A percentile compares a stretch with the other conserved stretches of the same genome.
Evolutionary conservation across 2,329 filamentous ascomycete species (phyloP).

Genomic region (Fusarium sp.): DNA sequence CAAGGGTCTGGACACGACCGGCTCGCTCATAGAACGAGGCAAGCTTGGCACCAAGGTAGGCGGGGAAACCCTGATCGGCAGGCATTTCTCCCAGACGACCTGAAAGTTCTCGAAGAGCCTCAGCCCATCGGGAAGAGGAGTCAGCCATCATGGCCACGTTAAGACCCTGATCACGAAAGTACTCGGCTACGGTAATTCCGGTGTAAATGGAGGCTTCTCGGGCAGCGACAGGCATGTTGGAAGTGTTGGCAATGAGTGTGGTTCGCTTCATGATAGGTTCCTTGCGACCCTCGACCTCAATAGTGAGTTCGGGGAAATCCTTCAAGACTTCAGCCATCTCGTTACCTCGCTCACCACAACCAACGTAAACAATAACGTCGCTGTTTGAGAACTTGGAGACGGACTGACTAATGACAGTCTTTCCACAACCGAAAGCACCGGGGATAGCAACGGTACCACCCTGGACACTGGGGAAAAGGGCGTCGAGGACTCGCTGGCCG

Average conservation of each 20-base stretch:
- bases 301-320: slow-evolving; percentile 98
- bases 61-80: slow-evolving; percentile 99
- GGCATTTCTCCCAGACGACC: slow-evolving; percentile 99
- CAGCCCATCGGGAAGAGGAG: slow-evolving; percentile 97
- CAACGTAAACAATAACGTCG: slow-evolving; percentile 98
- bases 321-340: slow-evolving; percentile 99
- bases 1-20: slow-evolving; percentile 85
- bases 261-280: slow-evolving; percentile 99
- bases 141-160: slow-evolving; percentile 99
- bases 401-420: slow-evolving; percentile 98
- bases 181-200: slow-evolving; percentile 93
- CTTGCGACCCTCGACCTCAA: slow-evolving; percentile 92
- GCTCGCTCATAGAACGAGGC: slow-evolving; percentile 99
- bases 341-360: slow-evolving; percentile 91
- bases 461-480: slow-evolving; percentile 95
- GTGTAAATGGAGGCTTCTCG: slow-evolving; percentile 99
- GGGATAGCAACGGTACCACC: slow-evolving; percentile 98
- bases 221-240: slow-evolving; percentile 99
- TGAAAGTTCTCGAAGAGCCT: slow-evolving; percentile 97
- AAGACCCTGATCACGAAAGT: slow-evolving; percentile 97
- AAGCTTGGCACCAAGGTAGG: slow-evolving; percentile 95
- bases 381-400: slow-evolving; percentile 99
- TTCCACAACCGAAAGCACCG: slow-evolving; percentile 97
- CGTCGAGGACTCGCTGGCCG: slow-evolving; percentile 95
- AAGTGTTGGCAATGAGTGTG: slow-evolving; percentile 97